Evolutionary conservation across 768 basidiomycete genomes (phyloP), one percentile per base, ranked within the genome.

Genomic region (Agrocybe chaxingu): DNA sequence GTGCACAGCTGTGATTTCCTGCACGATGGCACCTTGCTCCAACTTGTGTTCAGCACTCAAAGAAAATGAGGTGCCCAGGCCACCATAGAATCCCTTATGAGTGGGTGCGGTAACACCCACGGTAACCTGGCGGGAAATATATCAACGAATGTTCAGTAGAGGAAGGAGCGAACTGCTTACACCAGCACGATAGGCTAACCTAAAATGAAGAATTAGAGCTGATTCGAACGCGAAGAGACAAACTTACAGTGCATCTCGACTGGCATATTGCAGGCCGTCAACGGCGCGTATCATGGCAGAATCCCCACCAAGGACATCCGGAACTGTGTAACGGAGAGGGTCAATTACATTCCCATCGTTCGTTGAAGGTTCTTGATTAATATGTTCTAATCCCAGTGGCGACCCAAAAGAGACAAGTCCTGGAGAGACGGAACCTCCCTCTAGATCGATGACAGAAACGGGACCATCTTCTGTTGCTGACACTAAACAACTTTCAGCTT

Each of bases 391-490:
- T 0, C 91, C 92, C 7, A 95, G 65, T 8, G 78, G 73, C 19
- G 85, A 77, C 1, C 92, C 92, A 54, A 81, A 90, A 1, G 84
- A 80, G 10, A 85, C 77, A 42, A 92, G 66, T 1, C 84, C 87
- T 1, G 91, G 73, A 5, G 74, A 70, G 42, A 87, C 79, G 0
- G 77, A 75, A 3, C 92, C 92, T 1, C 86, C 88, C 51, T 83
- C 70, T 9, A 95, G 75, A 64, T 93, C 80, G 34, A 93, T 65
- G 29, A 74, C 47, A 3, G 58, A 65, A 32, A 62, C 59, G 3
- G 44, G 50, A 36, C 60, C 59, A 24, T 50, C 41, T 18, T 52
- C 44, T 6, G 57, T 33, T 16, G 42, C 42, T 8, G 57, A 45
- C 5, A 55, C 53, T 32, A 57, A 52, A 54, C 66, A 71, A 45